These are phyloP conservation scores for Tulasnella sp. DNA, from an alignment of 768 basidiomycete genomes.

Conservation along the genomic window DNA sequence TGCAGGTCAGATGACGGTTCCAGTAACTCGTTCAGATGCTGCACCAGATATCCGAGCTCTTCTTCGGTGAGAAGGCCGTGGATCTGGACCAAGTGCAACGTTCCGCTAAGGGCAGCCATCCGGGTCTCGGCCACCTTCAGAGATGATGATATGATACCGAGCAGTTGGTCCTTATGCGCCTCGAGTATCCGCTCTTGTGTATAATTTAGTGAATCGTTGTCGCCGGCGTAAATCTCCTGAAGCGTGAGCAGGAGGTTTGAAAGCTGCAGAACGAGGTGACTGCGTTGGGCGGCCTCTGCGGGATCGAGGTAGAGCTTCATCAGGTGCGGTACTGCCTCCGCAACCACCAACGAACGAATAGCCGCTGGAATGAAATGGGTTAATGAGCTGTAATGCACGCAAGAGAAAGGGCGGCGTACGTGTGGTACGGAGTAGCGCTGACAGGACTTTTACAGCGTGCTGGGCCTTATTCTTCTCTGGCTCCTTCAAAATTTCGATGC, in stretches of 20 bases:
- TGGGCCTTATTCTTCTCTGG: slow-evolving; percentile 92
- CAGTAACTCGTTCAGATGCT: slow-evolving; percentile 64
- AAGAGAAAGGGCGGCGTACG: slow-evolving; percentile 43
- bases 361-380: slow-evolving; percentile 41
- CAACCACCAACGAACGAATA: slow-evolving; percentile 57
- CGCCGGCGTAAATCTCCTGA: slow-evolving; percentile 45
- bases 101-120: slow-evolving; percentile 53
- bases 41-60: slow-evolving; percentile 74
- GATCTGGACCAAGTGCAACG: slow-evolving; percentile 61
- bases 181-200: slow-evolving; percentile 37
- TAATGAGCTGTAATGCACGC: background rate
- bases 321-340: slow-evolving; percentile 67
- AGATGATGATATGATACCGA: slow-evolving; percentile 56
- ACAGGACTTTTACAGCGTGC: slow-evolving; percentile 77
- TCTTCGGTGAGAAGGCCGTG: slow-evolving; percentile 53
- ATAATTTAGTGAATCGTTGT: slow-evolving; percentile 24
- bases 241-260: slow-evolving; percentile 31
- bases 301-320: slow-evolving; percentile 65
- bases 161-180: slow-evolving; percentile 66
- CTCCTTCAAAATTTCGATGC: slow-evolving; percentile 68
- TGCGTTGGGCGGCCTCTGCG: slow-evolving; percentile 57
- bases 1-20: slow-evolving; percentile 44
- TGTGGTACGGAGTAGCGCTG: slow-evolving; percentile 67
- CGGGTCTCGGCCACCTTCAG: slow-evolving; percentile 46
- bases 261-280: slow-evolving; percentile 58